Percentiles rank a stretch among this genome's conserved stretches.
These are phyloP conservation scores for Alternaria infectoria DNA, from an alignment of 2,329 filamentous ascomycete genomes.

Conservation along the genomic window DNA sequence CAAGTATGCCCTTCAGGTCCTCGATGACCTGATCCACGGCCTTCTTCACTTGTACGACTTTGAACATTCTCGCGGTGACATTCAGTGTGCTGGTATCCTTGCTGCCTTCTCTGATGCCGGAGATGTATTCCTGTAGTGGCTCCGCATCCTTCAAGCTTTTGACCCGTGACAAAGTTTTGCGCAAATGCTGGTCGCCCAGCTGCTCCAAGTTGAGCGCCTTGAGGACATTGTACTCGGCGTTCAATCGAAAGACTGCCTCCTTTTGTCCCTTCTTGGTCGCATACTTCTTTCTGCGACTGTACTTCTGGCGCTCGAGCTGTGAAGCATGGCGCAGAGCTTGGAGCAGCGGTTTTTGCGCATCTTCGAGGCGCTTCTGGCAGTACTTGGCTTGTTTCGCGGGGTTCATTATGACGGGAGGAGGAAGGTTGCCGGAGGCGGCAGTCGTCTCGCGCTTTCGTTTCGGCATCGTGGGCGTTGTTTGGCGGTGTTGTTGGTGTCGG, in stretches of 20 bases:
- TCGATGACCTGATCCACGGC: conserved; percentile 56
- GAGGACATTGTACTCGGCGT: conserved; percentile 65
- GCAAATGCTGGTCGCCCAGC: conserved; percentile 61
- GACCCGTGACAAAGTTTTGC: conserved; percentile 63
- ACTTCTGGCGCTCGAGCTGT: conserved; percentile 79
- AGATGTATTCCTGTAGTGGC: conserved; percentile 51
- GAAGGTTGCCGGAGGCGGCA: conserved; percentile 7
- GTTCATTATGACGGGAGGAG: not conserved
- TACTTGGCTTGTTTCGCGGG: conserved; percentile 28
- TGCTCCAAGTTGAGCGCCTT: conserved; percentile 62
- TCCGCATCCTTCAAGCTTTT: conserved; percentile 62
- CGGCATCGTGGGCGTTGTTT: conserved; percentile 28
- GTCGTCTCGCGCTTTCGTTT: conserved; percentile 43
- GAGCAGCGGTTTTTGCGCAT: conserved; percentile 63
- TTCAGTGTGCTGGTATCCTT: conserved; percentile 60
- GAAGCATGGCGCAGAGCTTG: conserved; percentile 74
- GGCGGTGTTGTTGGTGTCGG: not conserved
- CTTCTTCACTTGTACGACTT: conserved; percentile 64
- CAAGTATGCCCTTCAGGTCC: conserved; percentile 50
- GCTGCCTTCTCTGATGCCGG: conserved; percentile 46
- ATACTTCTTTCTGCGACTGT: conserved; percentile 66
- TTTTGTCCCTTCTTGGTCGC: conserved; percentile 56
- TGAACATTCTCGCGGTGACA: conserved; percentile 65
- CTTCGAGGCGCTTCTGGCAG: conserved; percentile 55
- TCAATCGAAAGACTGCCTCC: conserved; percentile 62